Conservation (phyloP, 2,329 filamentous ascomycete genomes). For the Magnaporthales sp. region DNA sequence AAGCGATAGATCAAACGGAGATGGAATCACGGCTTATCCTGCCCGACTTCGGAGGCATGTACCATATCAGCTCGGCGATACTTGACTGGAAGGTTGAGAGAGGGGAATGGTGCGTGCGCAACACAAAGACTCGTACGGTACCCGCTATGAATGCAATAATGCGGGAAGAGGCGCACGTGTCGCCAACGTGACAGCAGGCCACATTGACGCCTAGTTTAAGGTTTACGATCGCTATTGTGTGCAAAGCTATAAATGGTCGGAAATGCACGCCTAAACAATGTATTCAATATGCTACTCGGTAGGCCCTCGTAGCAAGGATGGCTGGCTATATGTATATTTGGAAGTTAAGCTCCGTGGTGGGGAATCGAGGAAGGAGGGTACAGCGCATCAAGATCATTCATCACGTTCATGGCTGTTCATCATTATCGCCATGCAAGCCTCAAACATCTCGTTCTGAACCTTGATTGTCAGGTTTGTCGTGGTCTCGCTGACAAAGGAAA, state of each 20-base stretch:
- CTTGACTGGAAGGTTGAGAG: background rate
- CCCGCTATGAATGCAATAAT: background rate
- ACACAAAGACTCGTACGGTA: background rate
- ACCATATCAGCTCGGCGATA: background rate
- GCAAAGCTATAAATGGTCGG: background rate
- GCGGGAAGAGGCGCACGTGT: background rate
- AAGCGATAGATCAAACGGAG: background rate
- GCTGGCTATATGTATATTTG: too few relatives aligned
- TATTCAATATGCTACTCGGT: too few relatives aligned
- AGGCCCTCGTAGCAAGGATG: background rate
- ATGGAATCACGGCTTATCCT: background rate
- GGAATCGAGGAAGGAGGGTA: background rate
- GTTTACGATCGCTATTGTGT: background rate
- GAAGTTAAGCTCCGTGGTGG: background rate
- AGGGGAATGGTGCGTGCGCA: background rate
- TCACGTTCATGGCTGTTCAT: background rate
- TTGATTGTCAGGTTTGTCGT: background rate
- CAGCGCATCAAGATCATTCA: background rate
- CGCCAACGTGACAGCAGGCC: background rate
- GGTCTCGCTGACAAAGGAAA: too few relatives aligned
- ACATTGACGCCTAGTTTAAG: too few relatives aligned
- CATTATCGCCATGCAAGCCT: background rate
- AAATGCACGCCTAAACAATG: background rate
- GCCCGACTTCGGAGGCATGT: too few relatives aligned
- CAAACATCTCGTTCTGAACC: background rate